Evolutionary conservation across 345 rosid genomes (phyloP).

Genomic region (Boechera stricta): DNA sequence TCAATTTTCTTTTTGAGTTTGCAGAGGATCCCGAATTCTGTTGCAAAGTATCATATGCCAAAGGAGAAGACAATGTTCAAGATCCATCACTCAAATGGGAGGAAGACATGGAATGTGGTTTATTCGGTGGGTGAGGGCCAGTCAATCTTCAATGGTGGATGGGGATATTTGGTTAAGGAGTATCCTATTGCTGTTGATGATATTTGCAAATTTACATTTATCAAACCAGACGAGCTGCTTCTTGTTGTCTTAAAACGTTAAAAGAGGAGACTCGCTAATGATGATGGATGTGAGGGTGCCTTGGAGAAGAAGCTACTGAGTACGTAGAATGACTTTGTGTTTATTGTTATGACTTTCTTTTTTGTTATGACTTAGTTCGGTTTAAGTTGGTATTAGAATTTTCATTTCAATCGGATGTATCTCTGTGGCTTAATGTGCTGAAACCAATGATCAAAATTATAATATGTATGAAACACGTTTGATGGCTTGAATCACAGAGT

Average conservation of each 20-base stretch:
- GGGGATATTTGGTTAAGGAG: neutral
- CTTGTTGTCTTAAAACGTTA: neutral
- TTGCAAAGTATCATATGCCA: neutral
- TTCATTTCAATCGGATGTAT: too few species aligned
- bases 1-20: neutral
- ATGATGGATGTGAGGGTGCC: neutral
- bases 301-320: neutral
- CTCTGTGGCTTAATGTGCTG: too few species aligned
- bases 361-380: too few species aligned
- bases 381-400: too few species aligned
- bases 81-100: neutral
- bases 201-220: neutral
- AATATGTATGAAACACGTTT: too few species aligned
- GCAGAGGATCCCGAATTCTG: neutral
- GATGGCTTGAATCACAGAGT: too few species aligned
- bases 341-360: neutral
- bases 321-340: neutral
- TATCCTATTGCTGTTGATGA: neutral
- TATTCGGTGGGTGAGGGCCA: neutral
- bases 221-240: neutral
- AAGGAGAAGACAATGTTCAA: neutral
- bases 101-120: neutral
- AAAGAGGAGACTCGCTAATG: neutral
- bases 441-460: too few species aligned
- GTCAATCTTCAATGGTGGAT: neutral